These are phyloP conservation scores for Eucalyptus marginata DNA, from an alignment of 345 rosid genomes.

Conservation along the genomic window DNA sequence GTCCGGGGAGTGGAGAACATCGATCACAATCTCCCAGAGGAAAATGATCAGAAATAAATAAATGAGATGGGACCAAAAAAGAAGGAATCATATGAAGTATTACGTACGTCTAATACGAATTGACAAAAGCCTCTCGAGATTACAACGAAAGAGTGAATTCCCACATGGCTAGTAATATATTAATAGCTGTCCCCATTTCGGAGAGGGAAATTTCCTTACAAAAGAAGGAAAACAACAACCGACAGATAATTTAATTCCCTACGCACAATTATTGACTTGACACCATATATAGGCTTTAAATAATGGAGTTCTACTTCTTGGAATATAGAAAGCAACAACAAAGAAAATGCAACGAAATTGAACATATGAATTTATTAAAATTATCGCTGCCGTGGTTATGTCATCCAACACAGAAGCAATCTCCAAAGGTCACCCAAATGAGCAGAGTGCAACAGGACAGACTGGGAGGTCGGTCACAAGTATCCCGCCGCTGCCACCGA, in stretches of 20 bases:
- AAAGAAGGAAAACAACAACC: not conserved
- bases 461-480: constrained; percentile 12
- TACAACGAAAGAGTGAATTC: not conserved
- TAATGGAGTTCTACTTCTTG: not conserved
- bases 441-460: constrained; percentile 1
- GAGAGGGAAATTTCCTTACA: not conserved
- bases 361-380: not conserved
- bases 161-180: not conserved
- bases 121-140: not conserved
- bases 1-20: not conserved
- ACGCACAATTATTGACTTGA: not conserved
- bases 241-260: not conserved
- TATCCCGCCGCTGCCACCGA: constrained; percentile 9
- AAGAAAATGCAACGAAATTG: not conserved
- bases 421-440: not conserved
- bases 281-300: not conserved
- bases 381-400: not conserved
- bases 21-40: not conserved
- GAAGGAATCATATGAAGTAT: not conserved
- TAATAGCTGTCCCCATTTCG: not conserved
- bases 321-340: not conserved
- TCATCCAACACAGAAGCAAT: not conserved
- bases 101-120: not conserved
- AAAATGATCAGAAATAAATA: not conserved
- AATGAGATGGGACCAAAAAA: not conserved